Percentiles rank a stretch among this genome's conserved stretches.
phyloP scores from a whole-genome alignment of 2,329 filamentous ascomycete species.

The Cryphonectria japonica region DNA sequence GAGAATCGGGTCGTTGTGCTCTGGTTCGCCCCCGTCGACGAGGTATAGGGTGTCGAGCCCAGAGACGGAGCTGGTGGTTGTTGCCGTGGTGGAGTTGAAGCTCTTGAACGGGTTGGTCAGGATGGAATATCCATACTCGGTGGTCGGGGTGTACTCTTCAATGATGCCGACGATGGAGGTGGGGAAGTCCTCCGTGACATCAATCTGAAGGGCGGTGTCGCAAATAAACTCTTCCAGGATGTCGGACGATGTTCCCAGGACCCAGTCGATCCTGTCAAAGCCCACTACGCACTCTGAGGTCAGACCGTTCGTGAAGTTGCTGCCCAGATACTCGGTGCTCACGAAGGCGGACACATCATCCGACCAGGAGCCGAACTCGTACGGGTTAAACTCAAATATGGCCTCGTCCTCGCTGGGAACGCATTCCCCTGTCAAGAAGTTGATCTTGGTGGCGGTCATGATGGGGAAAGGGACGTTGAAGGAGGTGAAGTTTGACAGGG shows the following conservation, averaged over 20 bases:
- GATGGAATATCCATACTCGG: constrained; percentile 31
- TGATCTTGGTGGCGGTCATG: constrained; percentile 31
- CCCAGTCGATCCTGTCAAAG: constrained; percentile 53
- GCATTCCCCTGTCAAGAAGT: constrained; percentile 26
- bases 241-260: constrained; percentile 48
- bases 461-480: constrained; percentile 31
- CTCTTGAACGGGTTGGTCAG: constrained; percentile 50
- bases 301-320: constrained; percentile 38
- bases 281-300: constrained; percentile 42
- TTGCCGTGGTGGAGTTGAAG: constrained; percentile 36
- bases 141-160: constrained; percentile 35
- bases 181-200: constrained; percentile 22
- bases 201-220: constrained; percentile 19
- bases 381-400: constrained; percentile 49
- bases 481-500: constrained; percentile 23
- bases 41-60: constrained; percentile 40
- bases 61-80: constrained; percentile 36
- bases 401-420: constrained; percentile 36
- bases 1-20: constrained; percentile 52
- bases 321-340: constrained; percentile 46
- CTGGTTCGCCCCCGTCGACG: constrained; percentile 49
- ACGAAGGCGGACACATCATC: constrained; percentile 43
- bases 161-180: constrained; percentile 32
- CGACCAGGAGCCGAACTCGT: constrained; percentile 52
- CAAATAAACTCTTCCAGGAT: constrained; percentile 41